Percentiles rank a stretch among this genome's conserved stretches.
These are phyloP conservation scores for Pezicula rhizophila DNA, from an alignment of 2,329 filamentous ascomycete genomes.

Conservation along the genomic window DNA sequence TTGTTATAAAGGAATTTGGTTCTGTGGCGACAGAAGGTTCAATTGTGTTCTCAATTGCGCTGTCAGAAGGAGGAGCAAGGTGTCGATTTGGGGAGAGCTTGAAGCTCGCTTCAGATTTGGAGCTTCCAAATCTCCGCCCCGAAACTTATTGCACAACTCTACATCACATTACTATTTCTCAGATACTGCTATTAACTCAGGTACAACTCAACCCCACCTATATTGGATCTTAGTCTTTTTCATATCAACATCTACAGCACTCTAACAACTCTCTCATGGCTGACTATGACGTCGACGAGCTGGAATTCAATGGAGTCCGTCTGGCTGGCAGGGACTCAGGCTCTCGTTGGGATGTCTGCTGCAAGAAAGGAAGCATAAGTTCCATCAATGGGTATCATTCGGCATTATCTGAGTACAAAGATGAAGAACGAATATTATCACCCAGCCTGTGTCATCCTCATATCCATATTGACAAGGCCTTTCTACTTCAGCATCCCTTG, in stretches of 20 bases:
- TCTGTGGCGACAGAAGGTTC: conserved; percentile 1
- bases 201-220: too few relatives aligned
- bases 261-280: neutral
- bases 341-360: conserved; percentile 29
- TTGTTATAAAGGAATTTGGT: conserved; percentile 26
- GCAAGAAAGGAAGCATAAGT: conserved; percentile 21
- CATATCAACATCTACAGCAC: too few relatives aligned
- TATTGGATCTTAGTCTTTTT: too few relatives aligned
- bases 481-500: conserved; percentile 50
- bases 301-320: conserved; percentile 19
- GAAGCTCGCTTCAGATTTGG: too few relatives aligned
- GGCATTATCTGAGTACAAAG: conserved; percentile 1
- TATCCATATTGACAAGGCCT: conserved; percentile 65
- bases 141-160: too few relatives aligned
- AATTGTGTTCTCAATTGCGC: too few relatives aligned
- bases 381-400: conserved; percentile 23
- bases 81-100: too few relatives aligned
- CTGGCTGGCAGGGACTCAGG: conserved; percentile 23
- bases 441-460: conserved; percentile 66
- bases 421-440: conserved; percentile 31
- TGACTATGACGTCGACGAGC: neutral
- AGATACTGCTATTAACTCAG: too few relatives aligned
- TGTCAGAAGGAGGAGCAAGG: too few relatives aligned
- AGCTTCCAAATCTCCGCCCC: too few relatives aligned
- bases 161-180: too few relatives aligned